Base-by-base conservation (phyloP, 352 stramenopile genomes). In the Pythium angustatum region DNA sequence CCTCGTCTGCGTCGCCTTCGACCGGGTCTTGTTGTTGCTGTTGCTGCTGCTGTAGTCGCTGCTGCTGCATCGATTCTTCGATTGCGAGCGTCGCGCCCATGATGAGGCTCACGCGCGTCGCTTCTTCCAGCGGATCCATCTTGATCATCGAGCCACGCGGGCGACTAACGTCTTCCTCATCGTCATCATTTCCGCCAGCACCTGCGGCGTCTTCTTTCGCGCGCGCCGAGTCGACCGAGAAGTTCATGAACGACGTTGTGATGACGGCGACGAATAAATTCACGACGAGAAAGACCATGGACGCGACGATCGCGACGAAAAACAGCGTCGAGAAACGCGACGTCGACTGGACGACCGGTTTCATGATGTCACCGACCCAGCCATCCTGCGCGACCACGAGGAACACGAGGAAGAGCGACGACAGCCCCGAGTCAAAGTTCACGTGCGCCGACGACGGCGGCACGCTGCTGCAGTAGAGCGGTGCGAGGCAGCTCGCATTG, bases 201-300 rank as follows among this genome's bases (percentile, higher is more conserved):
- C 34, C 47, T 17, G 61, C 31, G 19, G 17, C 10, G n/a, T 51
- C 43, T 14, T 62, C 57, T 51, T 43, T 36, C 8, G 27, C 51
- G 21, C 34, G 50, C 21, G 41, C 34, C 31, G 49, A 48, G 9
- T 88, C 83, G 14, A 87, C 69, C 11, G 79, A 83, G 33, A 90
- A 90, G 45, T 87, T 92, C 82, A 93, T 93, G 57, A 93, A 93
- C 15, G 82, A 78, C 4, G 84, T 93, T 5, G 84, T 93, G 64
- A 93, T 93, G 27, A 91, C 84, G 11, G 84, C 84, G 19, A 93
- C 84, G 45, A 93, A 93, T 8, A 93, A 54, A 36, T 93, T 93
- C 31, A 93, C 81, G 41, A 91, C 84, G 15, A 93, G 76, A 43
- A 93, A 91, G 9, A 93, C 84, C 77, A 93, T 87, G 28, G 79